These are phyloP conservation scores for Olyra latifolia DNA, from an alignment of 176 grass and related monocot genomes.

Conservation along the genomic window DNA sequence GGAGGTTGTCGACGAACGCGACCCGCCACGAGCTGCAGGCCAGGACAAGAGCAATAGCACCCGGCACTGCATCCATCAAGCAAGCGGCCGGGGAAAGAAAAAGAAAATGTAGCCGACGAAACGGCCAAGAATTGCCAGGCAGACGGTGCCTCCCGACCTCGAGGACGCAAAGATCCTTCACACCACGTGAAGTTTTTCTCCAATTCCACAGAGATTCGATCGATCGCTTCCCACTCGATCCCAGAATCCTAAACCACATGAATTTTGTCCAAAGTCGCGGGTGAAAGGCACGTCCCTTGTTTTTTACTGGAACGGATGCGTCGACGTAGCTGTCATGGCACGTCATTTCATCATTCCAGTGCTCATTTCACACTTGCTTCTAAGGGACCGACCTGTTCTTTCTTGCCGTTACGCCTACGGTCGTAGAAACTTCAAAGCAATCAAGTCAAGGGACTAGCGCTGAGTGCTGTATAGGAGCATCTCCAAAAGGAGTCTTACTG, in stretches of 20 bases:
- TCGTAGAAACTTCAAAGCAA: conserved; percentile 5
- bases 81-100: too few species aligned
- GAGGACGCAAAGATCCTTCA: not conserved
- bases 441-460: not conserved
- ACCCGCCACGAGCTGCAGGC: not conserved
- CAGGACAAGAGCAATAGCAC: not conserved
- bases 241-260: not conserved
- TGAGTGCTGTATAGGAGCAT: too few species aligned
- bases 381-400: not conserved
- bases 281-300: not conserved
- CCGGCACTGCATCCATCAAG: not conserved
- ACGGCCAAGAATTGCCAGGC: not conserved
- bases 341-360: too few species aligned
- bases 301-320: not conserved
- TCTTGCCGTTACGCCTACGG: not conserved
- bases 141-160: not conserved
- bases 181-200: not conserved
- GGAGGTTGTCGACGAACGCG: not conserved
- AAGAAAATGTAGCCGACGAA: not conserved
- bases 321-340: not conserved
- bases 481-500: too few species aligned
- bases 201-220: not conserved
- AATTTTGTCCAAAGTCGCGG: not conserved
- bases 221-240: too few species aligned
- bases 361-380: not conserved